These are phyloP conservation scores for Suillus luteus DNA, from an alignment of 768 basidiomycete species.

Conservation along the genomic window DNA sequence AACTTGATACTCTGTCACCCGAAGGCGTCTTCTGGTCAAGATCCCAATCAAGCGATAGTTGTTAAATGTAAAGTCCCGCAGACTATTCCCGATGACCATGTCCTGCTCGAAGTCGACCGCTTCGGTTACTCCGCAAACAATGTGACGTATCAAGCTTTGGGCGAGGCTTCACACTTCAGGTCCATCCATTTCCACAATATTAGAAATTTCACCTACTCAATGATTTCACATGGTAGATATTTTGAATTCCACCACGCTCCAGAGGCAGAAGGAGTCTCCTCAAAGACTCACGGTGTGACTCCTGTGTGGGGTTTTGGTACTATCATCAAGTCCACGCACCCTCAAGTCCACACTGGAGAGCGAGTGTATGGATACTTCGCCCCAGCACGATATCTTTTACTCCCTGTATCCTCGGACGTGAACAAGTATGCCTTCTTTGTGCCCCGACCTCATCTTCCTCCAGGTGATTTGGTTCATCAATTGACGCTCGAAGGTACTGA, in stretches of 20 bases:
- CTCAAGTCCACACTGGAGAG: conserved; percentile 53
- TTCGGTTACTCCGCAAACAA: conserved; percentile 78
- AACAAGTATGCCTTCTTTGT: conserved; percentile 57
- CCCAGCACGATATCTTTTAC: conserved; percentile 55
- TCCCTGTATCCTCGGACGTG: conserved; percentile 55
- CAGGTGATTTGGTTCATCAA: conserved; percentile 39
- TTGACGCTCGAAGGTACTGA: background rate
- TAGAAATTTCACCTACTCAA: background rate
- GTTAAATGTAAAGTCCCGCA: conserved; percentile 24
- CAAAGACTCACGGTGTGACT: conserved; percentile 58
- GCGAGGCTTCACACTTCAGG: conserved; percentile 45
- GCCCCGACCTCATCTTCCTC: conserved; percentile 60
- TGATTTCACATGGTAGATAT: conserved; percentile 48
- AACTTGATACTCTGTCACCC: conserved; percentile 44
- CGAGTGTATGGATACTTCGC: conserved; percentile 65
- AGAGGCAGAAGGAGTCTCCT: conserved; percentile 38
- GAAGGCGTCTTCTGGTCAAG: conserved; percentile 37
- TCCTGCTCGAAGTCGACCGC: conserved; percentile 59
- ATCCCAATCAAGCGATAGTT: conserved; percentile 32
- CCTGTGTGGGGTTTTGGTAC: conserved; percentile 78
- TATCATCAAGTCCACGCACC: conserved; percentile 49
- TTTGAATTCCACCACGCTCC: conserved; percentile 66
- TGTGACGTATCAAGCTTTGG: conserved; percentile 63
- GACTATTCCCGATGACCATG: conserved; percentile 42
- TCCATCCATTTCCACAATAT: conserved; percentile 16